Conservation (phyloP, 1,284 basidiomycete species). For the Ustilago cynodontis region DNA sequence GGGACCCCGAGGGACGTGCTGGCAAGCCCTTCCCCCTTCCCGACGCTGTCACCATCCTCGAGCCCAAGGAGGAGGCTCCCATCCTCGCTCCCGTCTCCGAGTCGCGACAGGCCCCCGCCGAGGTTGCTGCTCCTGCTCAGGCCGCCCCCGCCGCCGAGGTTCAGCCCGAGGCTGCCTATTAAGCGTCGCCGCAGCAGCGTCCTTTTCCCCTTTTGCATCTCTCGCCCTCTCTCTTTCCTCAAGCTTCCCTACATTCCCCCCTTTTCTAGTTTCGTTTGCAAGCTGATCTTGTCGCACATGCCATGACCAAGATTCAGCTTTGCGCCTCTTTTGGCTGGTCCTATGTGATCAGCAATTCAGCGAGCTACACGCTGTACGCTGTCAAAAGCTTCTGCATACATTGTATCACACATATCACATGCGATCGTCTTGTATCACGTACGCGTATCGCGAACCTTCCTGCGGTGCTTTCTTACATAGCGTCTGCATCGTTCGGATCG, state of each 20-base stretch:
- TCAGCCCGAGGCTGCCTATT: conserved; percentile 60
- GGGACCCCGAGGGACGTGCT: conserved; percentile 84
- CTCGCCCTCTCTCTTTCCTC: conserved; percentile 51
- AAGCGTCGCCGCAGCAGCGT: conserved; percentile 22
- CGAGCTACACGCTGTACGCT: conserved; percentile 20
- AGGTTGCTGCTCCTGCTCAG: conserved; percentile 45
- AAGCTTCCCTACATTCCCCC: conserved; percentile 47
- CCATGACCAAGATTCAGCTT: not conserved
- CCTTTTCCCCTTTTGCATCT: conserved; percentile 36
- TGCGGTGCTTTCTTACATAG: not conserved
- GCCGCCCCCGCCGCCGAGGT: conserved; percentile 57
- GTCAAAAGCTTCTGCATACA: conserved; percentile 16
- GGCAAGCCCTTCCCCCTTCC: conserved; percentile 91
- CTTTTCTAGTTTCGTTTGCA: conserved; percentile 38
- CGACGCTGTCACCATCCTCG: conserved; percentile 90
- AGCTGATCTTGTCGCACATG: conserved; percentile 4
- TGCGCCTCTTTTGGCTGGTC: conserved; percentile 18
- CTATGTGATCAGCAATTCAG: conserved; percentile 19
- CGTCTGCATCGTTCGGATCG: conserved; percentile 11
- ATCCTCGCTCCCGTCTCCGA: conserved; percentile 70
- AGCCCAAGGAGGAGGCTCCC: conserved; percentile 78
- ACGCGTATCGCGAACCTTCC: conserved; percentile 23
- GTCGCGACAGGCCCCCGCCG: conserved; percentile 61
- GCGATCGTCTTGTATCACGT: conserved; percentile 10
- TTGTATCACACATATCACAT: conserved; percentile 13